A percentile compares a stretch with the other conserved stretches of the same genome.
phyloP scores from a whole-genome alignment of 352 stramenopile genomes.

The Peronospora farinosa region DNA sequence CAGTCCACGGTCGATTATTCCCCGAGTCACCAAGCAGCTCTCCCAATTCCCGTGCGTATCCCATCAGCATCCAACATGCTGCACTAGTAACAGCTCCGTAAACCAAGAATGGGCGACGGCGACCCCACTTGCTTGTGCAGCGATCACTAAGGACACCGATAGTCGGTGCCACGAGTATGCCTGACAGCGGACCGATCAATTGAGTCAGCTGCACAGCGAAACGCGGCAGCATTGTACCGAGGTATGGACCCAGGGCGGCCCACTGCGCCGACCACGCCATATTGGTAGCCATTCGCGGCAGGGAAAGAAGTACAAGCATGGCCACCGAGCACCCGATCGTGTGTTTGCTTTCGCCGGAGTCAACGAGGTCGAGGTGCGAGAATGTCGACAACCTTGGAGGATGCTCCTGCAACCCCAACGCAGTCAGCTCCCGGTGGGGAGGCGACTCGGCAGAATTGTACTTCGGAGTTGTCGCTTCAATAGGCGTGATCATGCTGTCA shows the following conservation, averaged over 20 bases:
- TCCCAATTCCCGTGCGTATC: constrained; percentile 60
- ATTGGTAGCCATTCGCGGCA: constrained; percentile 69
- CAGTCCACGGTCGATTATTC: constrained; percentile 42
- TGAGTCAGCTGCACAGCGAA: constrained; percentile 74
- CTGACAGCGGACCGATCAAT: constrained; percentile 59
- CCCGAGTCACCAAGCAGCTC: constrained; percentile 48
- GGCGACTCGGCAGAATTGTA: constrained; percentile 36
- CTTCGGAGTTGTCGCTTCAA: constrained; percentile 37
- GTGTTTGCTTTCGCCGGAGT: constrained; percentile 21
- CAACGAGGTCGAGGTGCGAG: constrained; percentile 28
- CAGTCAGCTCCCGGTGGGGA: constrained; percentile 11
- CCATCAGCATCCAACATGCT: constrained; percentile 67
- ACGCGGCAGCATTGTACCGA: constrained; percentile 55
- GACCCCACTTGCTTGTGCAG: constrained; percentile 43
- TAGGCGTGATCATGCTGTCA: constrained; percentile 18
- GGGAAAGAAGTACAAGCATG: constrained; percentile 62
- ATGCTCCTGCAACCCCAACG: constrained; percentile 25
- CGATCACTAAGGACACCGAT: constrained; percentile 66
- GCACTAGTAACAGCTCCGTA: constrained; percentile 56
- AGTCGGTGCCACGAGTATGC: constrained; percentile 61
- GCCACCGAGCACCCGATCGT: constrained; percentile 43
- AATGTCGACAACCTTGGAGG: constrained; percentile 30
- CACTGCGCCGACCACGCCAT: constrained; percentile 78
- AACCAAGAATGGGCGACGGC: constrained; percentile 58
- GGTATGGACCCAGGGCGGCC: constrained; percentile 59